phyloP scores from a whole-genome alignment of 1,284 basidiomycete genomes.

The Ganoderma meredithae region DNA sequence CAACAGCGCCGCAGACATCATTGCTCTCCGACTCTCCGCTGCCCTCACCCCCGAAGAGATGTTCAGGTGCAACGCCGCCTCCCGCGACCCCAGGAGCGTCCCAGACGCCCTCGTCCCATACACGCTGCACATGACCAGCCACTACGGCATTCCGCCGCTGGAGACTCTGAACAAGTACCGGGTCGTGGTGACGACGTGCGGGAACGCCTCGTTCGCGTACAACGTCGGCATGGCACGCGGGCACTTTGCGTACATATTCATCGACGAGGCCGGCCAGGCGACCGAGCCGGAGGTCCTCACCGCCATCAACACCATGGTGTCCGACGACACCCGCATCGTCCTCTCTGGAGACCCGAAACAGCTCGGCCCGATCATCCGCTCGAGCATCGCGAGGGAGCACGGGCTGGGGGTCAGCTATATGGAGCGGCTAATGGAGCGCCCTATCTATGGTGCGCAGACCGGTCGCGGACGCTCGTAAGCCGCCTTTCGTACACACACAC shows the following conservation, averaged over 20 bases:
- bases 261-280: conserved; percentile 73
- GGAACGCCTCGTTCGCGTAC: conserved; percentile 62
- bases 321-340: conserved; percentile 52
- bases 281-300: conserved; percentile 65
- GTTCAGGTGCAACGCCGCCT: conserved; percentile 73
- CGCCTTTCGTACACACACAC: neutral
- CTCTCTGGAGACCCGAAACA: conserved; percentile 67
- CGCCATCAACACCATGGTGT: conserved; percentile 56
- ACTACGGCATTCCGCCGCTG: conserved; percentile 56
- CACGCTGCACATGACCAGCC: conserved; percentile 48
- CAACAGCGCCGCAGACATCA: conserved; percentile 69
- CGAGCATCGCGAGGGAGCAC: conserved; percentile 49
- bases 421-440: conserved; percentile 56
- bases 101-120: conserved; percentile 52
- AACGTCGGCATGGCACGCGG: conserved; percentile 63
- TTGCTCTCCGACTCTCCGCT: conserved; percentile 55
- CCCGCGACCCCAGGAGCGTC: conserved; percentile 52
- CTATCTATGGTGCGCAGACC: conserved; percentile 49
- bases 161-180: conserved; percentile 52
- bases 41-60: conserved; percentile 48
- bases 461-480: conserved; percentile 46
- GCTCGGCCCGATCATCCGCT: conserved; percentile 61
- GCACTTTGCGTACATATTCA: conserved; percentile 67
- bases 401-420: conserved; percentile 59
- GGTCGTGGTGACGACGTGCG: conserved; percentile 69